A percentile compares a stretch with the other conserved stretches of the same genome.
Conservation (phyloP, 495 filamentous ascomycete species). For the Lindgomyces ingoldianus region DNA sequence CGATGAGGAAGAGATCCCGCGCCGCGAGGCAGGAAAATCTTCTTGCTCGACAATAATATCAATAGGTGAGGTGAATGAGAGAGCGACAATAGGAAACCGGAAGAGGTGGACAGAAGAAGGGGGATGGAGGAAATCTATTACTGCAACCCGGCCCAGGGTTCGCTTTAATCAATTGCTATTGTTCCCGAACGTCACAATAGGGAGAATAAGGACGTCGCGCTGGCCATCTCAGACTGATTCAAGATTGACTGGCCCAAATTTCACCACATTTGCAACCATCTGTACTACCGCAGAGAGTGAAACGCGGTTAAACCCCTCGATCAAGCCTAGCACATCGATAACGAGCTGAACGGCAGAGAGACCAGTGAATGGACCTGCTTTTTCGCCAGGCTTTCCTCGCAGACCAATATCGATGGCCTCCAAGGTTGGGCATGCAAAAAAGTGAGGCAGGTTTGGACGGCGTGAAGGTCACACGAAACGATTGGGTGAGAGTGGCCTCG, state of each 20-base stretch:
- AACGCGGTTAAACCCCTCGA: slow-evolving; percentile 25
- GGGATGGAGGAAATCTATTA: slow-evolving; percentile 12
- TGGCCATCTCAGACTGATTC: slow-evolving; percentile 19
- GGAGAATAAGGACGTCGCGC: slow-evolving; percentile 18
- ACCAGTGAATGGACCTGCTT: slow-evolving; percentile 15
- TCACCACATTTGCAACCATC: slow-evolving; percentile 19
- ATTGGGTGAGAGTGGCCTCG: slow-evolving; percentile 33
- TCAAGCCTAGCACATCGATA: slow-evolving; percentile 17
- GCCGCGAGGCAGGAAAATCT: slow-evolving; percentile 35
- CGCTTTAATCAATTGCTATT: slow-evolving; percentile 14
- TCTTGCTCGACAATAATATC: slow-evolving; percentile 30
- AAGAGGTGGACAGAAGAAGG: slow-evolving; percentile 16
- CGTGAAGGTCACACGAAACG: slow-evolving; percentile 23
- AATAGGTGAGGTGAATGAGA: slow-evolving; percentile 27
- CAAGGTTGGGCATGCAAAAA: slow-evolving; percentile 14
- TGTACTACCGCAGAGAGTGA: slow-evolving; percentile 15
- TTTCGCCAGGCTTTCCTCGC: slow-evolving; percentile 5
- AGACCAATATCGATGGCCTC: slow-evolving; percentile 27
- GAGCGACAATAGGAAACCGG: slow-evolving; percentile 22
- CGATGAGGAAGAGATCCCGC: slow-evolving; percentile 26
- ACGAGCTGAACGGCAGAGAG: slow-evolving; percentile 10
- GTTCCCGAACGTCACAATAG: slow-evolving; percentile 28
- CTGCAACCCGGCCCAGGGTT: background rate
- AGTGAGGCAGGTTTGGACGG: slow-evolving; percentile 31
- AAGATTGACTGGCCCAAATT: slow-evolving; percentile 33